A percentile compares a stretch with the other conserved stretches of the same genome.
Evolutionary conservation across 2,329 filamentous ascomycete genomes (phyloP).

Genomic region (Fusarium chuoi): DNA sequence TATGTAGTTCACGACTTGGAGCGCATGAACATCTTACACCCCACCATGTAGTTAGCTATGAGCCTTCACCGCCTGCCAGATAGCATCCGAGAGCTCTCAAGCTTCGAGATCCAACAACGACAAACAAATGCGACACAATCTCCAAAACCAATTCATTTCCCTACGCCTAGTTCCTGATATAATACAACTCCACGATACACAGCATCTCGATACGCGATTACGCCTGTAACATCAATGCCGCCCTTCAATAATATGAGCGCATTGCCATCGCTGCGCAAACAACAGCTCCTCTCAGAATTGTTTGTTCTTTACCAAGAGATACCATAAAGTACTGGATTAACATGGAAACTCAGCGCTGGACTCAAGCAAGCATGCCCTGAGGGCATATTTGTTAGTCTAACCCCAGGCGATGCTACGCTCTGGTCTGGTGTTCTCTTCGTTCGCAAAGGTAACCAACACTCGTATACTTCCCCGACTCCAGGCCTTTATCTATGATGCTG

Average conservation of each 20-base stretch:
- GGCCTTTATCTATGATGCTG: not conserved
- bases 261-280: conserved; percentile 71
- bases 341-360: conserved; percentile 68
- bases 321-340: conserved; percentile 33
- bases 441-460: conserved; percentile 75
- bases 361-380: conserved; percentile 85
- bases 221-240: conserved; percentile 51
- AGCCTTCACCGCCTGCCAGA: conserved; percentile 22
- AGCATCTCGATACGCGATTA: not conserved
- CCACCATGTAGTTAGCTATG: not conserved
- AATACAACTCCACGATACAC: not conserved
- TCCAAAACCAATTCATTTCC: too few relatives aligned
- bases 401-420: conserved; percentile 79
- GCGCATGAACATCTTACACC: not conserved
- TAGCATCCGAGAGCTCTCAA: not conserved
- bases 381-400: conserved; percentile 87
- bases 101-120: not conserved
- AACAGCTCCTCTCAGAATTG: conserved; percentile 86
- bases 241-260: conserved; percentile 54
- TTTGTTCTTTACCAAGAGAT: conserved; percentile 55
- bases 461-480: too few relatives aligned
- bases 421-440: conserved; percentile 96
- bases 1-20: not conserved
- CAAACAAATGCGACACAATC: not conserved
- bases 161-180: not conserved